Evolutionary conservation across 306 rosid species (phyloP), one percentile per base, ranked within the genome.

Genomic region (Prinsepia uniflora): DNA sequence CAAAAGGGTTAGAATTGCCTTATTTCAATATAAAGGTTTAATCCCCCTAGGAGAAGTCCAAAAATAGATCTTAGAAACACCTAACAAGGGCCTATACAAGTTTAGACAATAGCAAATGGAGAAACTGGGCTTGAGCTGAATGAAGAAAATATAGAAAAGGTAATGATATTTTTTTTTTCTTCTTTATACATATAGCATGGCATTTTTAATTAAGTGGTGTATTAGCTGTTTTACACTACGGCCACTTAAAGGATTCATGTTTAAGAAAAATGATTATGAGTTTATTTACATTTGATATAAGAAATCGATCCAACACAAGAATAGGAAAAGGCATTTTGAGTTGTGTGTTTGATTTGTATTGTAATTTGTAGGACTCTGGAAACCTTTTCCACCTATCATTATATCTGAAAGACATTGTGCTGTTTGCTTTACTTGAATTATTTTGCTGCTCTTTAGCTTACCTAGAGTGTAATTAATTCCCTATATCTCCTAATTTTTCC

Each of bases 41-140:
- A n/a, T n/a, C n/a, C n/a, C n/a, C n/a, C n/a, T n/a, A n/a, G n/a
- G n/a, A n/a, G n/a, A n/a, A n/a, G n/a, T n/a, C n/a, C n/a, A n/a
- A n/a, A n/a, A n/a, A n/a, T n/a, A n/a, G n/a, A n/a, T n/a, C n/a
- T n/a, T n/a, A n/a, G n/a, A n/a, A n/a, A n/a, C n/a, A n/a, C n/a
- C n/a, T n/a, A n/a, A n/a, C n/a, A n/a, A n/a, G n/a, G n/a, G n/a
- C n/a, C n/a, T n/a, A n/a, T n/a, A n/a, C n/a, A n/a, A n/a, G n/a
- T n/a, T n/a, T n/a, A 94, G 82, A 91, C 96, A 5, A n/a, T 91
- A 65, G 66, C 95, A 18, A 96, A 94, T 67, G 82, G 75, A 72
- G 96, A 94, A 77, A 86, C 96, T 4, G 98, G 97, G 84, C 88
- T 94, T 77, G 97, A 89, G 79, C 82, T 94, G 34, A 89, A 86